These are phyloP conservation scores for Alectoria sarmentosa DNA, from an alignment of 495 filamentous ascomycete species.

Conservation along the genomic window DNA sequence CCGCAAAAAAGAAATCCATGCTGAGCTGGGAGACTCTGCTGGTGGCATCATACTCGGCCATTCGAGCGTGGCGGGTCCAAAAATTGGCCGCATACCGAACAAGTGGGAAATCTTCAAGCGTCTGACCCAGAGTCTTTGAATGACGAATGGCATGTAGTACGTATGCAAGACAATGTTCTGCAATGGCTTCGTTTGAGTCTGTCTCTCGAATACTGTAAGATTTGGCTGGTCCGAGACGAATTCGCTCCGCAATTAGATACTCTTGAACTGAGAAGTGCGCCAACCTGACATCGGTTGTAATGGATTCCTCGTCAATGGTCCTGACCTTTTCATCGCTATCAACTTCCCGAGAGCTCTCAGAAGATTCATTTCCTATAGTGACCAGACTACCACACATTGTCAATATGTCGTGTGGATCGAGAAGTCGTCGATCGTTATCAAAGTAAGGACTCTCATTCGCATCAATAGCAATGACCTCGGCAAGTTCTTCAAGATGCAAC, in stretches of 20 bases:
- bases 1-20: not conserved
- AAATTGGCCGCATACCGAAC: not conserved
- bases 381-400: slow-evolving; percentile 24
- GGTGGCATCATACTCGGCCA: not conserved
- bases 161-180: not conserved
- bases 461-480: slow-evolving; percentile 24
- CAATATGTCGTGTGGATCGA: slow-evolving; percentile 17
- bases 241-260: not conserved
- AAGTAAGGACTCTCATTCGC: slow-evolving; percentile 3
- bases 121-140: not conserved
- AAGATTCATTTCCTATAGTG: not conserved
- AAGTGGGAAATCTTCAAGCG: not conserved
- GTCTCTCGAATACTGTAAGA: not conserved
- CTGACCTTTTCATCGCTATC: too few relatives aligned
- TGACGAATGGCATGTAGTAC: not conserved
- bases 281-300: not conserved
- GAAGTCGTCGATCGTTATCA: slow-evolving; percentile 12
- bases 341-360: too few relatives aligned
- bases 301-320: too few relatives aligned
- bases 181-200: not conserved
- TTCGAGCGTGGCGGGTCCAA: not conserved
- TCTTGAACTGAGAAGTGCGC: not conserved
- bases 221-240: not conserved
- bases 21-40: not conserved
- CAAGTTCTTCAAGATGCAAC: slow-evolving; percentile 27